Base-by-base conservation (phyloP, 106 monocot species). In the Dioscorea dumetorum region DNA sequence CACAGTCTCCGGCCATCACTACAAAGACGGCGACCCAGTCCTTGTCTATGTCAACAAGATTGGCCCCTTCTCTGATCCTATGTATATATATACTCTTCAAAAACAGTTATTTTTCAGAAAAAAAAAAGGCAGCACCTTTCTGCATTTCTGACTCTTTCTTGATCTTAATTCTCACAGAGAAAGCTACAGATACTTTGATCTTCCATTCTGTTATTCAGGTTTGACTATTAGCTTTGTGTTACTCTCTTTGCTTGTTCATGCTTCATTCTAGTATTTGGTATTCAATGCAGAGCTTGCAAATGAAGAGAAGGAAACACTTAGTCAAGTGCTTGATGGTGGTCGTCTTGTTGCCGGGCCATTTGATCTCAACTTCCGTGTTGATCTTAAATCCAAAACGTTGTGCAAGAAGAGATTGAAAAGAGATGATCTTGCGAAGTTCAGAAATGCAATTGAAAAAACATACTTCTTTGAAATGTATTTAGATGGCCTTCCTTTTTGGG, bases 391-490 rank as follows among this genome's bases (percentile, higher is more conserved):
- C 12, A 69, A 77, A 66, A 22, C 22, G 18, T 58, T 80, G 50
- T 84, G 84, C 56, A 76, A 70, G 53, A 76, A 70, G 67, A 4
- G 48, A 58, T 76, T 84, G 20, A 64, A 41, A 4, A 77, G 64
- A 59, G 79, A 80, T 63, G 73, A 84, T 56, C 80, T 84, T 18
- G 68, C 72, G 24, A 35, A 62, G 64, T 84, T 84, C 48, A 72
- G 76, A 33, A 73, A 51, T 68, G 84, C 80, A 24, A 75, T 84
- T 14, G 48, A 51, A n/a, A 84, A 80, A 73, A 73, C 77, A 61
- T 84, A 84, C 62, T 80, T 80, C 70, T 84, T 77, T 49, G 80
- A 83, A 62, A 83, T 83, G 83, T 83, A 78, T 60, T 83, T 78
- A 52, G 83, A 83, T 60, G 83, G 78, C 49, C 83, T 83, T 17